phyloP scores from a whole-genome alignment of 768 basidiomycete genomes.

The Mycena belliarum region DNA sequence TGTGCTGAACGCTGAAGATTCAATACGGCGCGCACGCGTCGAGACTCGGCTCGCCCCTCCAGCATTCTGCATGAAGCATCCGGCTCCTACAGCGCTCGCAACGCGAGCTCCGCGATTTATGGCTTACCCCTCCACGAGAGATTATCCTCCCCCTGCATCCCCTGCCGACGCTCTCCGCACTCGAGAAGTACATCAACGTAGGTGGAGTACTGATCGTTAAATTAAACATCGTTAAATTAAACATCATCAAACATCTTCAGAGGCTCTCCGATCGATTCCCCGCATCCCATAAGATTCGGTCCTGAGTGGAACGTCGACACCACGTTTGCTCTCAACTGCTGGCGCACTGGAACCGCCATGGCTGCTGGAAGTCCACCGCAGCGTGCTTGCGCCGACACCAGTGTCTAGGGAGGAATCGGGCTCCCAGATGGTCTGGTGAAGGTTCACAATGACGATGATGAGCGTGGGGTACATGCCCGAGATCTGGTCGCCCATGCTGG shows the following conservation, averaged over 20 bases:
- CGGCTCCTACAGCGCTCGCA: background rate
- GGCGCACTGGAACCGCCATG: background rate
- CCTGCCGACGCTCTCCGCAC: background rate
- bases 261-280: background rate
- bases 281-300: background rate
- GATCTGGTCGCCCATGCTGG: slow-evolving; percentile 12
- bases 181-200: background rate
- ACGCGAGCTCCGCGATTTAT: background rate
- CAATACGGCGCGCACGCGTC: slow-evolving; percentile 4
- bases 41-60: background rate
- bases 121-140: background rate
- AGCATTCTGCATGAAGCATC: background rate
- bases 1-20: slow-evolving; percentile 1
- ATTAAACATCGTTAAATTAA: no score
- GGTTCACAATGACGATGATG: slow-evolving; percentile 16
- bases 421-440: slow-evolving; percentile 15
- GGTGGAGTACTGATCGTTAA: background rate
- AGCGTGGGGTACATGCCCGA: slow-evolving; percentile 18
- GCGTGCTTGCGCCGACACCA: background rate
- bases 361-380: background rate
- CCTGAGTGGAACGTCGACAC: background rate
- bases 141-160: background rate
- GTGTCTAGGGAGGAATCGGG: background rate
- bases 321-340: background rate
- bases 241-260: background rate